phyloP scores from a whole-genome alignment of 164 flowering plant species.

The Tinospora cordifolia region DNA sequence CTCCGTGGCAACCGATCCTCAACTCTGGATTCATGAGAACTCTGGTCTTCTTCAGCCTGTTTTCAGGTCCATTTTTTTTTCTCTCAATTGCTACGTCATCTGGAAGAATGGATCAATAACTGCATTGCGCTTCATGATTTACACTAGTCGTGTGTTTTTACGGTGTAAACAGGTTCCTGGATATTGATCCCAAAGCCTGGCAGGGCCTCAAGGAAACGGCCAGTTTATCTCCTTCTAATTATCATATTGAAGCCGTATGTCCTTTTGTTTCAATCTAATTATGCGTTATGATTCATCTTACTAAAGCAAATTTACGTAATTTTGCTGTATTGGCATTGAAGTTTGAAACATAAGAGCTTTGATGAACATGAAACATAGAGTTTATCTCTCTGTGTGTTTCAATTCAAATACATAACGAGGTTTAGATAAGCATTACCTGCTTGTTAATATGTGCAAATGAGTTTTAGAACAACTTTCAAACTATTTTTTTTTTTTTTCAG shows the following conservation, averaged over 20 bases:
- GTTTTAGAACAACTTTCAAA: not conserved
- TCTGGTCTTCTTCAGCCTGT: slow-evolving; percentile 79
- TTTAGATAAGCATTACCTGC: too few relatives aligned
- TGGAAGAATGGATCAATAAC: not conserved
- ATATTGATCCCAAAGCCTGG: slow-evolving; percentile 65
- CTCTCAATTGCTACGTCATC: not conserved
- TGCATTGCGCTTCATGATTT: not conserved
- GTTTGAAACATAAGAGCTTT: not conserved
- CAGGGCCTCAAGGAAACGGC: slow-evolving; percentile 77
- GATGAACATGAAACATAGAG: not conserved
- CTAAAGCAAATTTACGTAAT: not conserved
- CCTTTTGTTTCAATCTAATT: not conserved
- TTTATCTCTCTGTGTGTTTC: not conserved
- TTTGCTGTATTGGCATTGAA: not conserved
- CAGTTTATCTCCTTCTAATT: slow-evolving; percentile 35
- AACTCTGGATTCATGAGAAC: slow-evolving; percentile 62
- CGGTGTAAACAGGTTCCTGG: slow-evolving; percentile 37
- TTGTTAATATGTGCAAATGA: not conserved
- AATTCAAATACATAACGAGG: too few relatives aligned
- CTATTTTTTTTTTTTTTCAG: too few relatives aligned
- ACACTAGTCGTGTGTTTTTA: not conserved
- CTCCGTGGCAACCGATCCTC: slow-evolving; percentile 57
- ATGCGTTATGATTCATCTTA: not conserved
- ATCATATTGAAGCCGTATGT: slow-evolving; percentile 79
- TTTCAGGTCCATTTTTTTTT: slow-evolving; percentile 37